Evolutionary conservation across 176 grass and related monocot species (phyloP).

Genomic region (Avena sativa): DNA sequence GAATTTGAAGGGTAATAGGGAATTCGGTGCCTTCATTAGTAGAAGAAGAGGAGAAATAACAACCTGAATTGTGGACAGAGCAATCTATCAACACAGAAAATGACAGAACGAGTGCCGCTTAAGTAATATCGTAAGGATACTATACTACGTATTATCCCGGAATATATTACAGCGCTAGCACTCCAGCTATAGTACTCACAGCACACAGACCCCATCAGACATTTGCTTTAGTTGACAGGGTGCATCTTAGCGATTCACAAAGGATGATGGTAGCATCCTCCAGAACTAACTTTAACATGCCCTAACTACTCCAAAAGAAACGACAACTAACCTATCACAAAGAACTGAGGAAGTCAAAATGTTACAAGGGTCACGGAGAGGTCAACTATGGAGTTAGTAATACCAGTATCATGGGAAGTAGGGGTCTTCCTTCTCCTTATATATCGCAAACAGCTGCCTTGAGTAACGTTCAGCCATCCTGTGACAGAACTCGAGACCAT

Average conservation of each 20-base stretch:
- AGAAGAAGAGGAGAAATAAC: background rate
- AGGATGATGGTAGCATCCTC: background rate
- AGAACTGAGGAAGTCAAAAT: background rate
- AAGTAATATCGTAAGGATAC: background rate
- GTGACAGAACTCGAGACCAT: conserved; percentile 53
- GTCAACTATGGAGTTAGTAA: background rate
- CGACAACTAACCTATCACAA: conserved; percentile 7
- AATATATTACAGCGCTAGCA: background rate
- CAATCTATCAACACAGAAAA: no score
- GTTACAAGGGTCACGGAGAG: background rate
- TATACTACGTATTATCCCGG: conserved; percentile 6
- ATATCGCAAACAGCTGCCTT: conserved; percentile 82
- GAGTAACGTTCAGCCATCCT: conserved; percentile 62
- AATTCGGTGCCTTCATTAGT: background rate
- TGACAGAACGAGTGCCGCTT: no score
- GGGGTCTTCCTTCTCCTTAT: conserved; percentile 66
- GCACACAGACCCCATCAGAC: background rate
- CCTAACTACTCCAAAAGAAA: conserved; percentile 25
- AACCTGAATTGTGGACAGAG: background rate
- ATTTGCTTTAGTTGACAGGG: background rate
- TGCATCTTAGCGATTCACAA: conserved; percentile 1
- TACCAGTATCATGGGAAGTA: conserved; percentile 57
- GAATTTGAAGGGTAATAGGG: background rate
- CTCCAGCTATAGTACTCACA: background rate
- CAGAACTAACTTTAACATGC: conserved; percentile 6